These are phyloP conservation scores for Cercospora zeina DNA, from an alignment of 2,329 filamentous ascomycete species.

Conservation along the genomic window DNA sequence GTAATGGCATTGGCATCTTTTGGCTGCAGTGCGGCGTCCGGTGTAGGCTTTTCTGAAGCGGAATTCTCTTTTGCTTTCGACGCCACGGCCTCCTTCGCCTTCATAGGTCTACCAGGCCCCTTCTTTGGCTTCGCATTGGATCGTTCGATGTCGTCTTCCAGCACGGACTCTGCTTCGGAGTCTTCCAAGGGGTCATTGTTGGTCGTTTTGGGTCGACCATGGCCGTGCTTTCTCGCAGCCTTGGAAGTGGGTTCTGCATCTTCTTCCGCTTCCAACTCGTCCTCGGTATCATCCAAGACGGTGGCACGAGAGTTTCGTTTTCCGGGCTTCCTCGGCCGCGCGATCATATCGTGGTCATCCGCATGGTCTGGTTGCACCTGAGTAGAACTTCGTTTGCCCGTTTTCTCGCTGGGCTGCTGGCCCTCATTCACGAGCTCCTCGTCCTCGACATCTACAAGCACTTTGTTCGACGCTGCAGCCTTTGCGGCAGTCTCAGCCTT, in stretches of 20 bases:
- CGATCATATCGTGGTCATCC: background rate
- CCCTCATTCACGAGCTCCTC: background rate
- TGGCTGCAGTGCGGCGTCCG: background rate
- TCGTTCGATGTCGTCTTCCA: conserved; percentile 16
- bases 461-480: background rate
- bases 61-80: background rate
- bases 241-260: background rate
- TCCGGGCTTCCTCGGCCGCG: background rate
- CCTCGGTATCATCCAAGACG: conserved; percentile 14
- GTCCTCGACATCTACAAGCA: background rate
- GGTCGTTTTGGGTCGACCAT: conserved; percentile 8
- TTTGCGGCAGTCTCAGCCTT: conserved; percentile 16
- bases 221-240: conserved; percentile 6
- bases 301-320: background rate
- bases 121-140: conserved; percentile 36
- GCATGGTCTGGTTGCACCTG: background rate
- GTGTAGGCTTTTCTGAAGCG: conserved; percentile 3
- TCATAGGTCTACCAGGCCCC: conserved; percentile 42
- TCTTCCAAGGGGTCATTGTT: conserved; percentile 16
- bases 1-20: conserved; percentile 19
- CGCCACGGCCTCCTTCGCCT: conserved; percentile 10
- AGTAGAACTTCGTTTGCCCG: background rate
- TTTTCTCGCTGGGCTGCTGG: background rate
- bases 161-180: conserved; percentile 22
- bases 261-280: conserved; percentile 13